phyloP scores from a whole-genome alignment of 441 rosid species.

The Erodium chrysanthum region DNA sequence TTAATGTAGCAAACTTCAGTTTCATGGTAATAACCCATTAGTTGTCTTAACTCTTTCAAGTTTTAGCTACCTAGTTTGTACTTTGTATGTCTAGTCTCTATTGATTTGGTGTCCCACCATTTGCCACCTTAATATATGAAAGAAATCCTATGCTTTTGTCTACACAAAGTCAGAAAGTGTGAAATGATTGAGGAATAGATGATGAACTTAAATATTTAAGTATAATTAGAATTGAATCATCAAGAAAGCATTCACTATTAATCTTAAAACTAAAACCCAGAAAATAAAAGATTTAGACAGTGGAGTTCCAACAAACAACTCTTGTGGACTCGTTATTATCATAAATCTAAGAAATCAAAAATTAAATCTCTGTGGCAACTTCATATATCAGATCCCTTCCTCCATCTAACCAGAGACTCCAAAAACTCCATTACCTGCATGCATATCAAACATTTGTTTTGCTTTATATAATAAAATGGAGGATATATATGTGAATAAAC shows the following conservation, averaged over 20 bases:
- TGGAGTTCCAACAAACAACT: background rate
- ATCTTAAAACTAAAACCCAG: no score
- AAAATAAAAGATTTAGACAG: no score
- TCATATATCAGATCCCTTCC: conserved; percentile 11
- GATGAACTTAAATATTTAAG: no score
- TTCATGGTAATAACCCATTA: background rate
- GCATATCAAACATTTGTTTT: background rate
- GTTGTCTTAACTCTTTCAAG: background rate
- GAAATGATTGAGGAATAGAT: no score
- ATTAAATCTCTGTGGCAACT: background rate
- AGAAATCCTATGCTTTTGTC: no score
- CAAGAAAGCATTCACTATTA: no score
- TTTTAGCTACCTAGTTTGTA: conserved; percentile 6
- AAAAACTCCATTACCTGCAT: conserved; percentile 73
- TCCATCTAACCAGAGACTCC: conserved; percentile 57
- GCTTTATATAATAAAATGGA: background rate
- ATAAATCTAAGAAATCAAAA: background rate
- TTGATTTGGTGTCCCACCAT: background rate
- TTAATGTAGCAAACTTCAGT: conserved; percentile 1
- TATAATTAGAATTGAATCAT: no score
- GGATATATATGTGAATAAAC: no score
- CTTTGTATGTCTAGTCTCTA: background rate
- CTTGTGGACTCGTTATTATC: background rate
- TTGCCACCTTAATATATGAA: no score
- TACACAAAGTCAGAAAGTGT: no score